These are phyloP conservation scores for Reutealis trisperma DNA, from an alignment of 345 rosid genomes.

Conservation along the genomic window DNA sequence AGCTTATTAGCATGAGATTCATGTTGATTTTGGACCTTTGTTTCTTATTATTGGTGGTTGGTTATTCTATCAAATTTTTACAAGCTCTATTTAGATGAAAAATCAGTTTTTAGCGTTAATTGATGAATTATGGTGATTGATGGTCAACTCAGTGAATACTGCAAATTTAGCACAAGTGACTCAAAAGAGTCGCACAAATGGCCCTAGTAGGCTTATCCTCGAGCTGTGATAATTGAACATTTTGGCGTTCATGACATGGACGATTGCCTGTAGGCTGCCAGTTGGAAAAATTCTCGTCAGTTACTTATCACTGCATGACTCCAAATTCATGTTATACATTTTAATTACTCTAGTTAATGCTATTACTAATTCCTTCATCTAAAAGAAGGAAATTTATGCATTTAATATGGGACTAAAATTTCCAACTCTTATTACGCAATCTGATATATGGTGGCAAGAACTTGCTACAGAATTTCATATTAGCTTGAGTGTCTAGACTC, in stretches of 20 bases:
- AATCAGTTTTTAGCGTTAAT: neutral
- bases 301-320: neutral
- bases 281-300: neutral
- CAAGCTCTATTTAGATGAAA: neutral
- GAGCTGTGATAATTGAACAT: neutral
- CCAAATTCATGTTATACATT: neutral
- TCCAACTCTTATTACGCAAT: neutral
- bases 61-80: neutral
- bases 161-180: neutral
- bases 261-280: neutral
- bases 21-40: neutral
- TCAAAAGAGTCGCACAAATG: no score
- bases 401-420: neutral
- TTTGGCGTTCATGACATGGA: neutral
- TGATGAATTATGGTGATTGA: neutral
- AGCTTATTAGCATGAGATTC: neutral
- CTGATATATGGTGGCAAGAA: neutral
- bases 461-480: no score
- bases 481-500: no score
- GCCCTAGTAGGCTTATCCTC: no score
- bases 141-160: neutral
- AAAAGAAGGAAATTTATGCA: neutral
- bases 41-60: neutral
- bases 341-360: neutral
- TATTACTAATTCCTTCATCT: neutral